Evolutionary conservation across 192 early-diverging fungal genomes (phyloP).

Genomic region (Thamnidium elegans): DNA sequence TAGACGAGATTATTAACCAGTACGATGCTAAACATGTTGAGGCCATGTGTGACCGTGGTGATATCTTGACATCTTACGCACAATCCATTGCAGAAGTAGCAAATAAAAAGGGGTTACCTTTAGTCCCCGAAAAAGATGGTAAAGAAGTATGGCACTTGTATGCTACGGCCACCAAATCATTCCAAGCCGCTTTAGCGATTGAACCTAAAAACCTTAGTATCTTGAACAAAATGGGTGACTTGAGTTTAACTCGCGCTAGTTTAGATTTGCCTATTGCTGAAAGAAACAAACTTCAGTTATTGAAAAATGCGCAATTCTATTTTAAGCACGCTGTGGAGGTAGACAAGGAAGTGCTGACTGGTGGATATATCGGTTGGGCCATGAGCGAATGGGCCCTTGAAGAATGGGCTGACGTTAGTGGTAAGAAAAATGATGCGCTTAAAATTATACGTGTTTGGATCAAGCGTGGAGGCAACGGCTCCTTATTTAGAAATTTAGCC

Average conservation of each 20-base stretch:
- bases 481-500: constrained; percentile 19
- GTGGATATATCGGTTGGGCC: constrained; percentile 45
- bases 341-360: constrained; percentile 33
- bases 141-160: constrained; percentile 46
- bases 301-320: constrained; percentile 52
- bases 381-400: constrained; percentile 47
- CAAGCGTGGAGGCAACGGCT: constrained; percentile 40
- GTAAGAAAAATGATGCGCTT: constrained; percentile 55
- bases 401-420: constrained; percentile 46
- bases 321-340: constrained; percentile 49
- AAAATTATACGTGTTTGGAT: constrained; percentile 65
- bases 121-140: constrained; percentile 12
- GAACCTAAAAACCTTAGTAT: constrained; percentile 52
- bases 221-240: constrained; percentile 48
- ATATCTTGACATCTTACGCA: constrained; percentile 47
- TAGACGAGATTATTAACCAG: constrained; percentile 38
- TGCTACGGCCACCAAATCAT: constrained; percentile 41
- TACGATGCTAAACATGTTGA: constrained; percentile 46
- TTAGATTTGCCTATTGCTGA: constrained; percentile 38
- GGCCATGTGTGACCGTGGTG: constrained; percentile 55
- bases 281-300: constrained; percentile 42
- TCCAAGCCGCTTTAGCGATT: constrained; percentile 40
- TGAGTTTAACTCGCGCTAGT: constrained; percentile 42
- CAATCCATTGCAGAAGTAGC: constrained; percentile 31
- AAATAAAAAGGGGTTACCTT: background rate